Percentiles rank a stretch among this genome's conserved stretches.
Evolutionary conservation across 1,139 yeast species (phyloP).

Genomic region (Saccharomyces hybrid): DNA sequence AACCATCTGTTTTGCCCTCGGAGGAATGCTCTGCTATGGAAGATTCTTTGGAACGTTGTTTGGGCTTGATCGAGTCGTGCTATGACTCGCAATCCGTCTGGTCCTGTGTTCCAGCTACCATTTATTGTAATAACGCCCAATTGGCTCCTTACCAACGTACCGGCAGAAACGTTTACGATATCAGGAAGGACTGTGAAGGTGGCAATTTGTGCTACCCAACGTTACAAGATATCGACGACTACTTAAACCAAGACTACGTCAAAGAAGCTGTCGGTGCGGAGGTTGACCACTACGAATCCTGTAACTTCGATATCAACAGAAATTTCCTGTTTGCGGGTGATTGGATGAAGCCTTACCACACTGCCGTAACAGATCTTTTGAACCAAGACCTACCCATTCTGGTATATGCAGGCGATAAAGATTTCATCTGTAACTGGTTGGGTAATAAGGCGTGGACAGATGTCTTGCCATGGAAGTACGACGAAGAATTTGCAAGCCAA

Average conservation of each 20-base stretch:
- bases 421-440: constrained; percentile 80
- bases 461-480: constrained; percentile 57
- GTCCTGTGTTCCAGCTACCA: constrained; percentile 88
- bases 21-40: constrained; percentile 77
- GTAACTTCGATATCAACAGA: constrained; percentile 78
- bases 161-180: constrained; percentile 90
- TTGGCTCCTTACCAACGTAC: constrained; percentile 84
- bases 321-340: constrained; percentile 82
- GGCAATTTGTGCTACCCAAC: constrained; percentile 76
- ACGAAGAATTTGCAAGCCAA: constrained; percentile 43
- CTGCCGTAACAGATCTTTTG: constrained; percentile 48
- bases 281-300: constrained; percentile 71
- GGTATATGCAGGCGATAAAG: constrained; percentile 81
- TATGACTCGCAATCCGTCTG: constrained; percentile 71
- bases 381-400: constrained; percentile 58
- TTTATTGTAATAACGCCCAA: constrained; percentile 83
- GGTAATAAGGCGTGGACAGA: constrained; percentile 83
- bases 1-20: constrained; percentile 58
- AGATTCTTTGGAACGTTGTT: constrained; percentile 70
- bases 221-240: constrained; percentile 56
- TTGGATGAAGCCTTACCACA: constrained; percentile 83
- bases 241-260: constrained; percentile 60
- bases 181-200: constrained; percentile 71
- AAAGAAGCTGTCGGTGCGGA: constrained; percentile 87
- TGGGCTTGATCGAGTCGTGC: constrained; percentile 70